phyloP scores from a whole-genome alignment of 495 filamentous ascomycete genomes.

The Penicillium angulare region DNA sequence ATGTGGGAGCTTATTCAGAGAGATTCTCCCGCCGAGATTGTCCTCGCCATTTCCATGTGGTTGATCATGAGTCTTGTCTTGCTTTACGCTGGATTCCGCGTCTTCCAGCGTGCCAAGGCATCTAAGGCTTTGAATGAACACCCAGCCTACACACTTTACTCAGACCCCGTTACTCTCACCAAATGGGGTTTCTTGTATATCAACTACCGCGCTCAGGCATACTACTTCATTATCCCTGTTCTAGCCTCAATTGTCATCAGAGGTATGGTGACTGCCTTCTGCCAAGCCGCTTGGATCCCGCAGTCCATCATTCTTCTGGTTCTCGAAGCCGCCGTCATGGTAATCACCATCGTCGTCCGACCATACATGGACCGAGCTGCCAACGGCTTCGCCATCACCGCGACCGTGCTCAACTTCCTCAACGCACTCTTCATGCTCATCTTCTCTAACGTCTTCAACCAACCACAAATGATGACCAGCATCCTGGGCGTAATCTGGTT shows the following conservation, averaged over 20 bases:
- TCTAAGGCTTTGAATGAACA: slow-evolving; percentile 89
- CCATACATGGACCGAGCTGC: slow-evolving; percentile 99
- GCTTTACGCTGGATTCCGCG: slow-evolving; percentile 81
- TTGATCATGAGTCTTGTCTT: slow-evolving; percentile 76
- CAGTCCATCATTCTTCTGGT: slow-evolving; percentile 83
- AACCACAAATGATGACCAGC: slow-evolving; percentile 80
- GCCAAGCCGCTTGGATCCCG: slow-evolving; percentile 63
- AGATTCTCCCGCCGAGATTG: slow-evolving; percentile 84
- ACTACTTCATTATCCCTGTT: slow-evolving; percentile 88
- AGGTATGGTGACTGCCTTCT: slow-evolving; percentile 84
- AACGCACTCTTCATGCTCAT: slow-evolving; percentile 83
- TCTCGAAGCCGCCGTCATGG: slow-evolving; percentile 76
- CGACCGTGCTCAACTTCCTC: slow-evolving; percentile 82
- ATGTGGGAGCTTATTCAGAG: slow-evolving; percentile 87
- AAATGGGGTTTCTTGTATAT: slow-evolving; percentile 99
- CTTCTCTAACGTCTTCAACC: slow-evolving; percentile 77
- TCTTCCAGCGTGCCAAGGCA: slow-evolving; percentile 79
- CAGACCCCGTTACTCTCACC: slow-evolving; percentile 86
- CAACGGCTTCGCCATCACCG: slow-evolving; percentile 92
- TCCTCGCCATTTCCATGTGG: slow-evolving; percentile 86
- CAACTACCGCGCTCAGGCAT: slow-evolving; percentile 91
- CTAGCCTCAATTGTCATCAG: slow-evolving; percentile 80
- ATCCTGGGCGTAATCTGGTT: slow-evolving; percentile 94
- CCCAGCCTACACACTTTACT: slow-evolving; percentile 95
- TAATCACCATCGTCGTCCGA: slow-evolving; percentile 72